Percentiles rank a stretch among this genome's conserved stretches.
phyloP scores from a whole-genome alignment of 1,139 yeast species.

The Pichia sp. region DNA sequence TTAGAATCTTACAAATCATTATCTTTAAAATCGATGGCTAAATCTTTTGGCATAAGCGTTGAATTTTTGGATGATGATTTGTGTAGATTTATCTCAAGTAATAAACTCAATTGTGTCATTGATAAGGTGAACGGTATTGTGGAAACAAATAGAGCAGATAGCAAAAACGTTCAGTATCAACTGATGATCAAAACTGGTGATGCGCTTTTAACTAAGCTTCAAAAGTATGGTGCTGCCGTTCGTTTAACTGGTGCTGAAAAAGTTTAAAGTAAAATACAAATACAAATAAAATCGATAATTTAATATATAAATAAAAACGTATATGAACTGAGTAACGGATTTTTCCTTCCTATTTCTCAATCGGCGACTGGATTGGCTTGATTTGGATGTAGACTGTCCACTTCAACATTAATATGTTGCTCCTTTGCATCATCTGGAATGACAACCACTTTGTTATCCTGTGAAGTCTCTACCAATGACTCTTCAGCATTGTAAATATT shows the following conservation, averaged over 20 bases:
- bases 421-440: constrained; percentile 5
- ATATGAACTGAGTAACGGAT: too few relatives aligned
- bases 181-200: constrained; percentile 88
- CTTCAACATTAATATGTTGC: too few relatives aligned
- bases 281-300: too few relatives aligned
- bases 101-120: constrained; percentile 89
- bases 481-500: neutral
- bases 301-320: too few relatives aligned
- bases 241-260: constrained; percentile 88
- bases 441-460: constrained; percentile 8
- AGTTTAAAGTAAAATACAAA: too few relatives aligned
- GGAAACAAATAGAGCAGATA: constrained; percentile 94
- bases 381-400: constrained; percentile 3
- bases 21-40: constrained; percentile 88
- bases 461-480: constrained; percentile 1
- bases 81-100: constrained; percentile 85
- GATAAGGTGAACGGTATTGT: constrained; percentile 94
- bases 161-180: constrained; percentile 91
- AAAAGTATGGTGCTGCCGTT: constrained; percentile 96
- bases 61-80: constrained; percentile 77
- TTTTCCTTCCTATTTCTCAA: constrained; percentile 1
- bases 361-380: constrained; percentile 6
- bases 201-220: constrained; percentile 82
- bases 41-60: constrained; percentile 78
- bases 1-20: constrained; percentile 90